Conservation (phyloP, 2,329 filamentous ascomycete species). For the Xylaria sp. region DNA sequence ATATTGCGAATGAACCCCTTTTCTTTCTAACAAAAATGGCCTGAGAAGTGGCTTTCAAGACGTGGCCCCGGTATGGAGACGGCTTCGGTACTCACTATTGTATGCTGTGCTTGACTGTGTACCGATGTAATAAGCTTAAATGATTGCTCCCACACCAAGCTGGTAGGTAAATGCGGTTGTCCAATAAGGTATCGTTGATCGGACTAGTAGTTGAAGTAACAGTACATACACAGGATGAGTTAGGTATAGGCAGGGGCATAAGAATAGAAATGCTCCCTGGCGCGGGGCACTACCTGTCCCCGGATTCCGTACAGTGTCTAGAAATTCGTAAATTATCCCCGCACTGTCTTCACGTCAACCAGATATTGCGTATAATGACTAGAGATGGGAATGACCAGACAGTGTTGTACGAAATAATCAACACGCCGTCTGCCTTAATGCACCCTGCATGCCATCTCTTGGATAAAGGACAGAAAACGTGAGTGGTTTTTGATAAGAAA, state of each 20-base stretch:
- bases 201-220: constrained; percentile 3
- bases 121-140: constrained; percentile 32
- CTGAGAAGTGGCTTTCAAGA: constrained; percentile 1
- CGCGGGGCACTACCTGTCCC: constrained; percentile 29
- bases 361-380: neutral
- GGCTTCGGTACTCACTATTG: constrained; percentile 21
- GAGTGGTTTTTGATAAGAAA: constrained; percentile 13
- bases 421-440: too few relatives aligned
- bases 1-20: too few relatives aligned
- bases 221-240: constrained; percentile 13
- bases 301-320: constrained; percentile 30
- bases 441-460: neutral
- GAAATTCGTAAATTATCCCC: too few relatives aligned
- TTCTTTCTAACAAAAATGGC: too few relatives aligned
- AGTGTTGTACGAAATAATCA: neutral
- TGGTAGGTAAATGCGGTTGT: constrained; percentile 6
- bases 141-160: constrained; percentile 8
- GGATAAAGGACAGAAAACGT: neutral
- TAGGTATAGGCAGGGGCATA: constrained; percentile 13
- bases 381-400: neutral
- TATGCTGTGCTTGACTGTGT: neutral
- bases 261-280: constrained; percentile 35
- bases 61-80: neutral
- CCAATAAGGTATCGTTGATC: neutral
- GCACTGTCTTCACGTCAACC: neutral